phyloP scores from a whole-genome alignment of 2,329 filamentous ascomycete genomes.

The Plectosphaerella sp. region DNA sequence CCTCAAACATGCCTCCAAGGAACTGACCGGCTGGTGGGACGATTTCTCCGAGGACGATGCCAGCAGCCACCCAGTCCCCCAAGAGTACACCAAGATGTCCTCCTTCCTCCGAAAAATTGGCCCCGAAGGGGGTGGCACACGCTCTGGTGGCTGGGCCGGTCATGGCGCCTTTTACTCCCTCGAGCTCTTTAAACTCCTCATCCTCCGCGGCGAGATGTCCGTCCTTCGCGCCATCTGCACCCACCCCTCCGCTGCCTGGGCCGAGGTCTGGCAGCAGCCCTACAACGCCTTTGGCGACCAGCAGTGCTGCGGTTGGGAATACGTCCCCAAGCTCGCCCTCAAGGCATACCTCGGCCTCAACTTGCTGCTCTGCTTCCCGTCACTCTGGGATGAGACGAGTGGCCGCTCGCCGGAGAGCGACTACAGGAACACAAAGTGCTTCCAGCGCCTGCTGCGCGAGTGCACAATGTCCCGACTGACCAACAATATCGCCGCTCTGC shows the following conservation, averaged over 20 bases:
- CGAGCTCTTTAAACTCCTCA: slow-evolving; percentile 17
- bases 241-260: slow-evolving; percentile 6
- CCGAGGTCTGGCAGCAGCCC: not conserved
- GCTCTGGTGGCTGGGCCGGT: not conserved
- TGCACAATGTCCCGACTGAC: slow-evolving; percentile 1
- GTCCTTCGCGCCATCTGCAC: slow-evolving; percentile 12
- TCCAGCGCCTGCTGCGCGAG: slow-evolving; percentile 9
- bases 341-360: slow-evolving; percentile 16
- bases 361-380: slow-evolving; percentile 11
- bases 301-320: slow-evolving; percentile 12
- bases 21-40: not conserved
- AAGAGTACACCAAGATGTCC: not conserved
- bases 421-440: slow-evolving; percentile 12
- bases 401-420: slow-evolving; percentile 3
- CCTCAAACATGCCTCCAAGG: not conserved
- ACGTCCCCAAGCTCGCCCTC: slow-evolving; percentile 10
- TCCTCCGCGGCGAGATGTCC: slow-evolving; percentile 19
- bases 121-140: not conserved
- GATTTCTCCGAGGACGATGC: not conserved
- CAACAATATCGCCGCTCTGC: slow-evolving; percentile 6
- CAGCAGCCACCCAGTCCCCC: not conserved
- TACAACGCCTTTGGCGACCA: not conserved
- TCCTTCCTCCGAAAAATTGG: not conserved
- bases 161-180: slow-evolving; percentile 10
- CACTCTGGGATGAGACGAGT: slow-evolving; percentile 5